Evolutionary conservation across 2,329 filamentous ascomycete genomes (phyloP).

Genomic region (Talaromyces rugulosus): DNA sequence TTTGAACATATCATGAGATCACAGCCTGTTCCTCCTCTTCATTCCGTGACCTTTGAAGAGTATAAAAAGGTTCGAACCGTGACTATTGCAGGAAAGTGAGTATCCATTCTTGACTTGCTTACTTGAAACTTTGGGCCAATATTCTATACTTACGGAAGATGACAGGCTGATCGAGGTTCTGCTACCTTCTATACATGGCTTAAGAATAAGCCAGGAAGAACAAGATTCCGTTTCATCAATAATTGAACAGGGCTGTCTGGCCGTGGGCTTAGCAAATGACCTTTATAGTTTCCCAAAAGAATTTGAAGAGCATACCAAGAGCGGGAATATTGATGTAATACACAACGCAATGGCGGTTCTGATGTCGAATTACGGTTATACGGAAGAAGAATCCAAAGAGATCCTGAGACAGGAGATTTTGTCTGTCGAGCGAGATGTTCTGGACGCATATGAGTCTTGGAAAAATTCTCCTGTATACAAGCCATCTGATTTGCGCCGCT

Average conservation of each 20-base stretch:
- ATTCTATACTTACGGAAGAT: neutral
- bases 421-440: neutral
- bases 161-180: neutral
- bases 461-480: neutral
- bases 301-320: slow-evolving; percentile 3
- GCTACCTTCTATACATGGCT: neutral
- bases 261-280: slow-evolving; percentile 7
- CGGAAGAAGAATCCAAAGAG: slow-evolving; percentile 7
- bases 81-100: neutral
- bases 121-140: neutral
- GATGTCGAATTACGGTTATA: slow-evolving; percentile 14
- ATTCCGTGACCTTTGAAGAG: neutral
- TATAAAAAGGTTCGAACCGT: neutral
- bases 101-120: neutral
- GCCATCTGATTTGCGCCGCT: neutral
- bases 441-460: slow-evolving; percentile 9
- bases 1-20: neutral
- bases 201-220: neutral
- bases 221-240: neutral
- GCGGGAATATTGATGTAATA: slow-evolving; percentile 2
- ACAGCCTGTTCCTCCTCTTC: neutral
- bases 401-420: slow-evolving; percentile 12
- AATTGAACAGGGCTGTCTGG: neutral
- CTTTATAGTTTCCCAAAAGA: slow-evolving; percentile 12
- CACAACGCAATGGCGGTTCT: slow-evolving; percentile 13